Evolutionary conservation across 2,329 filamentous ascomycete species (phyloP), one percentile per base, ranked within the genome.

Genomic region (Cladosporium halotolerans): DNA sequence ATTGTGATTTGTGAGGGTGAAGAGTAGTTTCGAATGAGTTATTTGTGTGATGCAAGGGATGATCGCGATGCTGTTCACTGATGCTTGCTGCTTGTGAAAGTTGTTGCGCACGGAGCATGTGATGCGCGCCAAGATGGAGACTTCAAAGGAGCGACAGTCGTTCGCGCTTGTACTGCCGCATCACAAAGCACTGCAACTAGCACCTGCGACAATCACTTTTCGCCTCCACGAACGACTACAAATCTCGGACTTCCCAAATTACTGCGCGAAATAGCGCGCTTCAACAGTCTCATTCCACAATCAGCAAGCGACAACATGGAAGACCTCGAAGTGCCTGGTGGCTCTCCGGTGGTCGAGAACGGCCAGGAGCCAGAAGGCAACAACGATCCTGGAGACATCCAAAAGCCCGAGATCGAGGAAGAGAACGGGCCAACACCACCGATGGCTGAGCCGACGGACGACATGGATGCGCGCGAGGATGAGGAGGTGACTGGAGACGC

Each of bases 371-470:
- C 76, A 31, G 72, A 76, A 63, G 74, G 70, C 61, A 73, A 73
- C 62, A 64, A 74, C 57, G 75, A 77, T 56, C 70, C 72, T 6
- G 63, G 62, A 46, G 74, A 77, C 58, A 72, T 73, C 32, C 65
- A 75, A 46, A 68, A 69, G 43, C 74, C 74, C 13, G 72, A 73
- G 40, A 67, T 76, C 34, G 75, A 78, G 40, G 73, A 78, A 61
- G 76, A 78, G 58, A 70, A 78, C 54, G 46, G 54, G 8, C 68
- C 71, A 18, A 72, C 71, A 40, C 70, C 73, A 28, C 72, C 73
- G 3, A 65, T 74, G 47, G 70, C 65, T 13, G 68, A 72, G 10
- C 70, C 74, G 7, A 62, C 68, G 28, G 68, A 71, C 52, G 74
- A 78, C 50, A 72, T 73, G 66, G 76, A 76, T 54, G 68, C 68